These are phyloP conservation scores for Debaryomycetaceae sp. DNA, from an alignment of 1,139 yeast genomes.

Conservation along the genomic window DNA sequence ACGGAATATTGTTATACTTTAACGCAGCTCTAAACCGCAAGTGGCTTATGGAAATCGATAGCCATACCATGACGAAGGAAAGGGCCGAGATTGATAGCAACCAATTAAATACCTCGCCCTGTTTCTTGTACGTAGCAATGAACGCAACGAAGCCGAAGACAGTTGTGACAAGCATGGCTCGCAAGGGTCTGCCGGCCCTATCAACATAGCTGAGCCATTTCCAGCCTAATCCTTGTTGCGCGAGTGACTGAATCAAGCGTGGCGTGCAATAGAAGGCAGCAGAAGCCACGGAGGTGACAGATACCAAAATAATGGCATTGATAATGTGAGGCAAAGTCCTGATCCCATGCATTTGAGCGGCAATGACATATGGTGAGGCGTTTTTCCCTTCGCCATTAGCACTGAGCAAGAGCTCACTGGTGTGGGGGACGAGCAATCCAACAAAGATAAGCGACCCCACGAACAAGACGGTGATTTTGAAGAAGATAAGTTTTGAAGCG, in stretches of 20 bases:
- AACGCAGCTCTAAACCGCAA: conserved; percentile 27
- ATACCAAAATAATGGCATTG: conserved; percentile 15
- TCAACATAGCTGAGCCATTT: conserved; percentile 62
- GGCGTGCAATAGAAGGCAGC: conserved; percentile 70
- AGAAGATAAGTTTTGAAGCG: conserved; percentile 63
- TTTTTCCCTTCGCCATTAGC: conserved; percentile 40
- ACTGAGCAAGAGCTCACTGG: conserved; percentile 37
- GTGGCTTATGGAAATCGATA: conserved; percentile 23
- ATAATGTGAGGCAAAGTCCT: conserved; percentile 16
- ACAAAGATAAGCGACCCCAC: conserved; percentile 47
- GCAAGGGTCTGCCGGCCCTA: conserved; percentile 62
- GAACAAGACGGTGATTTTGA: conserved; percentile 61
- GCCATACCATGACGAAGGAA: conserved; percentile 27
- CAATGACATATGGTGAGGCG: conserved; percentile 67
- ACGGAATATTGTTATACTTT: conserved; percentile 10
- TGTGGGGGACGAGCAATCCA: conserved; percentile 60
- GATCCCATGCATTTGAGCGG: conserved; percentile 14
- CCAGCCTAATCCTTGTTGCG: conserved; percentile 67
- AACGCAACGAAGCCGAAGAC: conserved; percentile 29
- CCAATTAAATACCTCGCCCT: conserved; percentile 25
- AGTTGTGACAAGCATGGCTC: conserved; percentile 48
- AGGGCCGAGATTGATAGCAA: conserved; percentile 27
- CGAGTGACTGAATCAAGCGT: conserved; percentile 74
- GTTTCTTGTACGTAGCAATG: conserved; percentile 24
- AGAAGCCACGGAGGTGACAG: conserved; percentile 19